These are phyloP conservation scores for Trichophyton schoenleinii DNA, from an alignment of 2,329 filamentous ascomycete genomes.

Conservation along the genomic window DNA sequence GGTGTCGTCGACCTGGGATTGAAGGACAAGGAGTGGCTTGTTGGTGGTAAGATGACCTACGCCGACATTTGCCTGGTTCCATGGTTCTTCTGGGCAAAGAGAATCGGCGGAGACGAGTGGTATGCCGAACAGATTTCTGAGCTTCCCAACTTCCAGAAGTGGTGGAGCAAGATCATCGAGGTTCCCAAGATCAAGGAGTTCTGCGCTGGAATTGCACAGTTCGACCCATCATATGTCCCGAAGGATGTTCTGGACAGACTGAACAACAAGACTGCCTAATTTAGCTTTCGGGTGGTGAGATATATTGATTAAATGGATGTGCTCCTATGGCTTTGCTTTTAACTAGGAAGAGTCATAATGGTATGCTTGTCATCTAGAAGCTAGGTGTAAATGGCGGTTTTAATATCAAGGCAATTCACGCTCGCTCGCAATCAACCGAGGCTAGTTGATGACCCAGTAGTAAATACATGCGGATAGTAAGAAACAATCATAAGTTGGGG, in stretches of 20 bases:
- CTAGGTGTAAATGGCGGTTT: too few species aligned
- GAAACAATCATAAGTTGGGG: too few species aligned
- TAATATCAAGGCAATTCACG: too few species aligned
- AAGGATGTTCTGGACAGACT: not conserved
- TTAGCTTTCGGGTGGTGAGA: not conserved
- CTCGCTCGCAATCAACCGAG: too few species aligned
- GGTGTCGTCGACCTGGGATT: constrained; percentile 31
- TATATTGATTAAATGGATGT: not conserved
- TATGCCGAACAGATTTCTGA: not conserved
- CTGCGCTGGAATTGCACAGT: not conserved
- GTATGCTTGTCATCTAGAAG: too few species aligned
- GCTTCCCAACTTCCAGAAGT: constrained; percentile 1
- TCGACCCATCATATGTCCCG: not conserved
- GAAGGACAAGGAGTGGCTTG: constrained; percentile 5
- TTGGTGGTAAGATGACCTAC: constrained; percentile 6
- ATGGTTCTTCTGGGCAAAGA: constrained; percentile 4
- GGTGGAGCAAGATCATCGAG: not conserved
- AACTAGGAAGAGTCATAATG: too few species aligned
- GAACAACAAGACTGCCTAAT: not conserved
- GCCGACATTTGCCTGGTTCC: constrained; percentile 2
- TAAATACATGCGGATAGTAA: too few species aligned
- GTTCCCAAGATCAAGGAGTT: not conserved
- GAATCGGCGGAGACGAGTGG: not conserved
- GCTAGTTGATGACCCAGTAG: too few species aligned
- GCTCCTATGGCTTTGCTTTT: too few species aligned